Evolutionary conservation across 768 basidiomycete genomes (phyloP), one percentile per base, ranked within the genome.

Genomic region (Termitomyces titanicus): DNA sequence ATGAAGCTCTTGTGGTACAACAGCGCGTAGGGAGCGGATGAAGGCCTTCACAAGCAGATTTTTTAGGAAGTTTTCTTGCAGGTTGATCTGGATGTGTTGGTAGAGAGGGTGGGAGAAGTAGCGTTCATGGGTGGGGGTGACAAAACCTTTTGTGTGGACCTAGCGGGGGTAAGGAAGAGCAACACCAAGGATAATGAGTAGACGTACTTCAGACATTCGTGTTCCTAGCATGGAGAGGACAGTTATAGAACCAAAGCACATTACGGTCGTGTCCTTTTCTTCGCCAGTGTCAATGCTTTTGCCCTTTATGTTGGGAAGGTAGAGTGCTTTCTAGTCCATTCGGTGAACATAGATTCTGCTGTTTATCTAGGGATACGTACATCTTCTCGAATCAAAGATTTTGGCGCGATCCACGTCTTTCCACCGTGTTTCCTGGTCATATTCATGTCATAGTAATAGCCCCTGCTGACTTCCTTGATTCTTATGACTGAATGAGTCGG

Each of bases 1-100:
- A 39, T 91, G 90, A 34, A 86, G 70, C 39, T 81, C 73, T 53
- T 72, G 61, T 0, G 94, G 91, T 0, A 94, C 76, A 3, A 76
- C 73, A 22, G 79, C 73, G 50, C 89, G 85, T 20, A 98, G 80
- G 18, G 84, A 82, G 9, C 80, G 81, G n/a, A 87, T 70, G 73
- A 94, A 96, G 52, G 98, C 72, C 48, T 86, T 85, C 49, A 98
- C 89, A 31, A 98, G 83, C 66, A 94, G 81, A 1, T 90, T 89
- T 74, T 97, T 97, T 60, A 98, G 82, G 5, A 89, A 73, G 71
- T 98, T 98, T 69, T 94, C 90, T 73, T 98, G 96, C 25, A 96
- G 78, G 70, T 98, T 98, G 68, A 98, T 85, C 77, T 91, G 89
- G 47, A 92, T 67, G 59, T 82, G 84, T 71, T 86, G 88, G 67